These are phyloP conservation scores for Thalassia testudinum DNA, from an alignment of 116 monocot genomes.

Conservation along the genomic window DNA sequence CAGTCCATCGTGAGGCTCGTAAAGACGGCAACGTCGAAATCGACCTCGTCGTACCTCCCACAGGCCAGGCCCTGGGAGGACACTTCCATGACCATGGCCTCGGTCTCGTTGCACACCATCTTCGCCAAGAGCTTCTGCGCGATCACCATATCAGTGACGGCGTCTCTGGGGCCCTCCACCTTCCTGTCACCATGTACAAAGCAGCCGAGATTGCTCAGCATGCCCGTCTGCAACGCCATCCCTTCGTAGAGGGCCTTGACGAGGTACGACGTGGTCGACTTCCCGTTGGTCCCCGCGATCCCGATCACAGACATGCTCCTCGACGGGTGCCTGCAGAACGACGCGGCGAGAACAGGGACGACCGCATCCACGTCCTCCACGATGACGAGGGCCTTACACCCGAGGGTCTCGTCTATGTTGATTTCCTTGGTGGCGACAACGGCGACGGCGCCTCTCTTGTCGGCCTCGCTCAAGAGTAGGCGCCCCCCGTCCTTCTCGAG, in stretches of 20 bases:
- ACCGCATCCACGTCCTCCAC: slow-evolving; percentile 62
- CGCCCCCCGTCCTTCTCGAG: slow-evolving; percentile 33
- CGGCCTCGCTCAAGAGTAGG: slow-evolving; percentile 45
- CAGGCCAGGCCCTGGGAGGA: slow-evolving; percentile 44
- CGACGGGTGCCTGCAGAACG: slow-evolving; percentile 67
- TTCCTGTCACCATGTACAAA: slow-evolving; percentile 46
- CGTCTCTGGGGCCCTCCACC: slow-evolving; percentile 39
- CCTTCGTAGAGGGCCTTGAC: slow-evolving; percentile 81
- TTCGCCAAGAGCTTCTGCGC: slow-evolving; percentile 81
- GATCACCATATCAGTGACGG: slow-evolving; percentile 35
- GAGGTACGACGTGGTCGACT: slow-evolving; percentile 52
- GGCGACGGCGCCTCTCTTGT: slow-evolving; percentile 81
- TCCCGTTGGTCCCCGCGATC: slow-evolving; percentile 58
- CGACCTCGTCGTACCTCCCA: slow-evolving; percentile 56
- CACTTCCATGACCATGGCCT: slow-evolving; percentile 79
- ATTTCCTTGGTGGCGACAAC: slow-evolving; percentile 69
- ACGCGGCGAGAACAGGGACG: slow-evolving; percentile 46
- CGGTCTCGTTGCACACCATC: slow-evolving; percentile 86
- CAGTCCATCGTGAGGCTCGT: slow-evolving; percentile 59
- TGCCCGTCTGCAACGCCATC: slow-evolving; percentile 64
- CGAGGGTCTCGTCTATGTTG: slow-evolving; percentile 56
- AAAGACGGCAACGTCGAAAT: slow-evolving; percentile 85
- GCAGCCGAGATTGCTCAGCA: slow-evolving; percentile 50
- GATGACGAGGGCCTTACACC: slow-evolving; percentile 72
- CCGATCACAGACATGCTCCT: slow-evolving; percentile 69